These are phyloP conservation scores for Venturiaceae sp. DNA, from an alignment of 2,329 filamentous ascomycete species.

Conservation along the genomic window DNA sequence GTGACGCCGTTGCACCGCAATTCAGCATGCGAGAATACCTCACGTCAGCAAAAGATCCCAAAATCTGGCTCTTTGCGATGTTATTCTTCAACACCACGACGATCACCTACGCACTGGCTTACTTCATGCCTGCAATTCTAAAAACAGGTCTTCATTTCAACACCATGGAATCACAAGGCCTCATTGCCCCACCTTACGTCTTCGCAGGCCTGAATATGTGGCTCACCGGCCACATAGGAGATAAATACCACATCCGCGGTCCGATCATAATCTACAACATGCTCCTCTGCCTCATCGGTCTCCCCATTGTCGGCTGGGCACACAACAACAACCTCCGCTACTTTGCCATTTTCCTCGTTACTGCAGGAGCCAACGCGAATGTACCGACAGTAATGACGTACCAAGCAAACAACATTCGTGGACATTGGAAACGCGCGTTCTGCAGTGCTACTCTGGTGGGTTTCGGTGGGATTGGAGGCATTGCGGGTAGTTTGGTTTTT, in stretches of 20 bases:
- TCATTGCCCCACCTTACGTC: conserved; percentile 60
- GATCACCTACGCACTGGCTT: conserved; percentile 65
- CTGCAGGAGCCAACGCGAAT: conserved; percentile 68
- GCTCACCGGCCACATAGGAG: conserved; percentile 50
- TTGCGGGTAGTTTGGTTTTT: conserved; percentile 66
- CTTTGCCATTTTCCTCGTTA: conserved; percentile 67
- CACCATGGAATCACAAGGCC: conserved; percentile 55
- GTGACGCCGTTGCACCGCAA: conserved; percentile 38
- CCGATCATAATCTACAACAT: conserved; percentile 58
- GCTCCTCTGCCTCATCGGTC: conserved; percentile 55
- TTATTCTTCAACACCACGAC: conserved; percentile 57
- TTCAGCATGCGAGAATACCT: conserved; percentile 41
- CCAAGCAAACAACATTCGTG: conserved; percentile 79
- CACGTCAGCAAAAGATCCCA: conserved; percentile 35
- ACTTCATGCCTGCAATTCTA: conserved; percentile 71
- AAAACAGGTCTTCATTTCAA: conserved; percentile 51
- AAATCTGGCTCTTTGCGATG: conserved; percentile 45
- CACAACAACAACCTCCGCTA: conserved; percentile 49
- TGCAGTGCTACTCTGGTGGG: conserved; percentile 67
- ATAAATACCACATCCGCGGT: conserved; percentile 56
- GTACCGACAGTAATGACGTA: conserved; percentile 63
- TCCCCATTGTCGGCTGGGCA: conserved; percentile 67
- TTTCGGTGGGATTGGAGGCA: conserved; percentile 69
- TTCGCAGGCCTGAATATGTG: conserved; percentile 57
- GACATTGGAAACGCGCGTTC: conserved; percentile 81